These are phyloP conservation scores for Leishmania major DNA, from an alignment of 208 protist genomes.

Conservation along the genomic window DNA sequence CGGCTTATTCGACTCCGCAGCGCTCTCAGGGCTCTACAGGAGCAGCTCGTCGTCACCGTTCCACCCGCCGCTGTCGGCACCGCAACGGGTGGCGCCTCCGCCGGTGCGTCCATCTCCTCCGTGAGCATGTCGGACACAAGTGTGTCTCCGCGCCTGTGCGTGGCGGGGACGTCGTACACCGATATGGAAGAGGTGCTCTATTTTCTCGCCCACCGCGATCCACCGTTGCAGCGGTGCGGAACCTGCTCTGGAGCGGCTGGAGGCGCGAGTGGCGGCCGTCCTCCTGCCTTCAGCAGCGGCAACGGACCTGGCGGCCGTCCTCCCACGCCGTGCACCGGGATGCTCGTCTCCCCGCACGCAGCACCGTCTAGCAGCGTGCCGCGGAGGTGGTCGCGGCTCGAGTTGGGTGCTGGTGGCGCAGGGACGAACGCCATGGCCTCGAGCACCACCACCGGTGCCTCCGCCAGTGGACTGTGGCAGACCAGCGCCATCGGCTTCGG, in stretches of 20 bases:
- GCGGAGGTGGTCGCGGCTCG: conserved; percentile 13
- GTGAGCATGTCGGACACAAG: not conserved
- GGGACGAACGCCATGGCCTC: not conserved
- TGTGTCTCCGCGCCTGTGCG: conserved; percentile 15
- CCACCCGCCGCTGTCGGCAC: not conserved
- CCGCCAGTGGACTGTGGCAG: conserved; percentile 8
- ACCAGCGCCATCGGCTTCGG: conserved; percentile 12
- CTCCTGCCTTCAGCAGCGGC: conserved; percentile 12
- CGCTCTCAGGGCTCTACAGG: conserved; percentile 37
- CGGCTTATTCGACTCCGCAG: conserved; percentile 45
- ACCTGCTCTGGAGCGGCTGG: not conserved
- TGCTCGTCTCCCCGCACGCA: not conserved
- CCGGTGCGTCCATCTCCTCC: conserved; percentile 5
- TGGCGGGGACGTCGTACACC: conserved; percentile 17
- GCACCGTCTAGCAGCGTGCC: not conserved
- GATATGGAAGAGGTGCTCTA: conserved; percentile 30
- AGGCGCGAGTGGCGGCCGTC: not conserved
- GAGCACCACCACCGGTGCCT: conserved; percentile 1
- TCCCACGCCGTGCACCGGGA: conserved; percentile 14
- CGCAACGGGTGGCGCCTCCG: not conserved
- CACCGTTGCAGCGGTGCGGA: conserved; percentile 1
- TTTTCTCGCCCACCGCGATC: conserved; percentile 30
- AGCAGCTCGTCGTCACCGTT: conserved; percentile 2
- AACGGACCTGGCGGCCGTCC: conserved; percentile 8
- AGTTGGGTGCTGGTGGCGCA: not conserved